Conservation (phyloP, 192 early-diverging fungal species). For the Linnemannia exigua region DNA sequence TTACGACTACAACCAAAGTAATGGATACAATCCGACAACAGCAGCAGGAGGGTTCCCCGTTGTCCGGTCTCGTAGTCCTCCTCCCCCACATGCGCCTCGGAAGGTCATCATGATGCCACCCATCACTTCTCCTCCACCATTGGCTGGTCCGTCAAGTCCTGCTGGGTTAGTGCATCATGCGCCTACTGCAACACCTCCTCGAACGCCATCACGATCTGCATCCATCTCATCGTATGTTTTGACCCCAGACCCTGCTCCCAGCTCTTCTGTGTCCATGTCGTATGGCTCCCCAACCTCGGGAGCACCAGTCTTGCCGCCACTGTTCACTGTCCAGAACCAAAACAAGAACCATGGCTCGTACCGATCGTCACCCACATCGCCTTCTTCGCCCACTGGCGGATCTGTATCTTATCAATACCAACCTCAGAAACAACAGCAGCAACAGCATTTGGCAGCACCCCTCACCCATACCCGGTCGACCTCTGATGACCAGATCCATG, state of each 20-base stretch:
- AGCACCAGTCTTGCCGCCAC: not conserved
- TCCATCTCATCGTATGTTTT: not conserved
- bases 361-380: not conserved
- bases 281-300: not conserved
- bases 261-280: not conserved
- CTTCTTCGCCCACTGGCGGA: not conserved
- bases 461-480: not conserved
- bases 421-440: not conserved
- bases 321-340: slow-evolving; percentile 1
- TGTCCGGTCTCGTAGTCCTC: not conserved
- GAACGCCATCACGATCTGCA: not conserved
- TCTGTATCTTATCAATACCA: not conserved
- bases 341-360: not conserved
- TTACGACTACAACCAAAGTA: not conserved
- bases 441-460: not conserved
- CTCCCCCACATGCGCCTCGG: slow-evolving; percentile 24
- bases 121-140: not conserved
- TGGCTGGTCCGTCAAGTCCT: not conserved
- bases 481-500: slow-evolving; percentile 8
- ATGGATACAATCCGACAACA: not conserved
- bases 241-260: no score
- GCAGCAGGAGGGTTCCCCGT: not conserved
- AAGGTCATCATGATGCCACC: not conserved
- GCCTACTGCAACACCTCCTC: not conserved
- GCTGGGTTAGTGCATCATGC: no score